A percentile compares a stretch with the other conserved stretches of the same genome.
phyloP scores from a whole-genome alignment of 306 rosid genomes.

The Quercus cerris region DNA sequence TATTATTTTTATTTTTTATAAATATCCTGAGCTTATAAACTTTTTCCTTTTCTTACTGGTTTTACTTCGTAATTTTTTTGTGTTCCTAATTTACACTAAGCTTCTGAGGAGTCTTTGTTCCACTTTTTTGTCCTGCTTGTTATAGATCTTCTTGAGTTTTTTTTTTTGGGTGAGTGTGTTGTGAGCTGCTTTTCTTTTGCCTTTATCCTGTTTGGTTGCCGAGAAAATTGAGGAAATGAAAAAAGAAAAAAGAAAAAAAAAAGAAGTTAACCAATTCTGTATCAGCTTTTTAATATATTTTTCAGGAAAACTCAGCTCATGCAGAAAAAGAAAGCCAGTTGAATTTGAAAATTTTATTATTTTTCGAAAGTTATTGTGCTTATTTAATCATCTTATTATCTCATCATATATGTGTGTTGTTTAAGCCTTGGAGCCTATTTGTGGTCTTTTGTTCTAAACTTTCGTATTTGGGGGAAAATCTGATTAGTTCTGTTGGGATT shows the following conservation, averaged over 20 bases:
- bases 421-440: conserved; percentile 7
- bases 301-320: background rate
- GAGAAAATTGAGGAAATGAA: conserved; percentile 5
- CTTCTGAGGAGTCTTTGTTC: background rate
- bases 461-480: background rate
- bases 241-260: background rate
- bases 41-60: background rate
- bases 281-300: background rate
- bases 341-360: background rate
- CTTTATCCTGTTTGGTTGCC: conserved; percentile 4
- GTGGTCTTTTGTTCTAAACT: background rate
- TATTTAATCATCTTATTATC: background rate
- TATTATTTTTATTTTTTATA: background rate
- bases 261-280: background rate
- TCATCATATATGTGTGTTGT: background rate
- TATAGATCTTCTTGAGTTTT: conserved; percentile 28
- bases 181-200: background rate
- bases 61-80: background rate
- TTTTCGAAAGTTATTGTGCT: background rate
- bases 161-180: background rate
- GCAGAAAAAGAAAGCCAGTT: conserved; percentile 11
- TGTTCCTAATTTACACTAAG: too few relatives aligned
- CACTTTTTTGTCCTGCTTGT: background rate
- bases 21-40: background rate
- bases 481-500: background rate